These are phyloP conservation scores for Passiflora organensis DNA, from an alignment of 345 rosid genomes.

Conservation along the genomic window DNA sequence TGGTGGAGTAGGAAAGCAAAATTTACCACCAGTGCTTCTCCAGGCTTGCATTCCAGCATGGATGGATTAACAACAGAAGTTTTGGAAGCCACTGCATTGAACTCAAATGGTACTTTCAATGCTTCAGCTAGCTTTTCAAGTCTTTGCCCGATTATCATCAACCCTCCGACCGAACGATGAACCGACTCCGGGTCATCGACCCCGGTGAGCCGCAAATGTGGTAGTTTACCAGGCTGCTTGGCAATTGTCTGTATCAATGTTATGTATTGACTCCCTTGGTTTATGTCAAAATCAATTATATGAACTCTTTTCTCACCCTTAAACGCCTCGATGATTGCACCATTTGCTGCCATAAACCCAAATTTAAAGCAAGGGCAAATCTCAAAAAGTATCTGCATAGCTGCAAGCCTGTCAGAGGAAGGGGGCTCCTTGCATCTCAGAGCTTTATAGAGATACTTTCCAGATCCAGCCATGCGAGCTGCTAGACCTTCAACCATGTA, in stretches of 20 bases:
- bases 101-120: conserved; percentile 59
- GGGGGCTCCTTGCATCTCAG: conserved; percentile 98
- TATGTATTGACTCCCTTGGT: conserved; percentile 94
- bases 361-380: conserved; percentile 96
- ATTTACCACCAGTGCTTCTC: conserved; percentile 79
- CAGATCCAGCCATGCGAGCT: conserved; percentile 89
- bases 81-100: conserved; percentile 64
- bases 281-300: conserved; percentile 83
- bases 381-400: conserved; percentile 97
- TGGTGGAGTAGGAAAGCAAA: conserved; percentile 98
- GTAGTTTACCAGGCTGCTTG: conserved; percentile 39
- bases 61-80: conserved; percentile 68
- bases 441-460: conserved; percentile 75
- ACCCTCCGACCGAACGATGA: conserved; percentile 77
- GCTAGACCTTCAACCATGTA: conserved; percentile 99
- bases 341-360: conserved; percentile 90
- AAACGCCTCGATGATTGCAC: conserved; percentile 72
- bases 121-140: conserved; percentile 71
- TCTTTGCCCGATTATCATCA: conserved; percentile 66
- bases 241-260: conserved; percentile 68
- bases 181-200: conserved; percentile 96
- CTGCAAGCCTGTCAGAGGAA: conserved; percentile 86
- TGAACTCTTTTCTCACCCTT: conserved; percentile 71
- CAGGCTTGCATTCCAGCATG: conserved; percentile 50
- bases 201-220: conserved; percentile 74